Conservation (phyloP, 2,329 filamentous ascomycete species). For the Cladosporium sp. region DNA sequence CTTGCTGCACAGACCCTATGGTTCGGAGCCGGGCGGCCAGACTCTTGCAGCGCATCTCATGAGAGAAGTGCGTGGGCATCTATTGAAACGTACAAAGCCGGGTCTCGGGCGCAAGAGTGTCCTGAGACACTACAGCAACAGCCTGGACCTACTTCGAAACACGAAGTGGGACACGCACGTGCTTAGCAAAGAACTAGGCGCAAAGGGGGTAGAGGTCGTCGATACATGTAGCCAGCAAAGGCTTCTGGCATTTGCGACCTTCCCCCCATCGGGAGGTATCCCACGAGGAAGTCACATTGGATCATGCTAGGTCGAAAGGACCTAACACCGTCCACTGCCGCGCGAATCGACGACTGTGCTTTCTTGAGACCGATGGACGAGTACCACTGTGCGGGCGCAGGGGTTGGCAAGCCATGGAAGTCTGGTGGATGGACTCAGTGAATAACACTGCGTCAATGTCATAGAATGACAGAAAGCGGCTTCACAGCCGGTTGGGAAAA, state of each 20-base stretch:
- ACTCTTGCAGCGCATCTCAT: conserved; percentile 15
- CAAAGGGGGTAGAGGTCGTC: neutral
- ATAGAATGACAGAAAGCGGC: neutral
- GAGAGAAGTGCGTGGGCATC: neutral
- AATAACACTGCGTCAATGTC: neutral
- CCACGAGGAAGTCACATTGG: neutral
- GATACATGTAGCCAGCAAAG: neutral
- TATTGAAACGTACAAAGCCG: neutral
- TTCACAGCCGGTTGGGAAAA: neutral
- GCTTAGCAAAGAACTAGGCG: neutral
- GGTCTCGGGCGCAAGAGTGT: neutral
- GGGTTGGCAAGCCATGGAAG: neutral
- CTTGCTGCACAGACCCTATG: conserved; percentile 13
- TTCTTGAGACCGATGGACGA: neutral
- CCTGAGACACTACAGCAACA: neutral
- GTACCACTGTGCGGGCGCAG: conserved; percentile 5
- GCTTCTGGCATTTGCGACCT: neutral
- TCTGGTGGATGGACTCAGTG: neutral
- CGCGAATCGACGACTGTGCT: neutral
- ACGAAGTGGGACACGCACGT: neutral
- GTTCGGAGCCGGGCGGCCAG: conserved; percentile 11
- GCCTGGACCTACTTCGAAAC: neutral
- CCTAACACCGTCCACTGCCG: neutral
- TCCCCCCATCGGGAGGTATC: neutral
- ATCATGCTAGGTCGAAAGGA: neutral